Base-by-base conservation (phyloP, 768 basidiomycete genomes). In the Hortiboletus flavorubellus region DNA sequence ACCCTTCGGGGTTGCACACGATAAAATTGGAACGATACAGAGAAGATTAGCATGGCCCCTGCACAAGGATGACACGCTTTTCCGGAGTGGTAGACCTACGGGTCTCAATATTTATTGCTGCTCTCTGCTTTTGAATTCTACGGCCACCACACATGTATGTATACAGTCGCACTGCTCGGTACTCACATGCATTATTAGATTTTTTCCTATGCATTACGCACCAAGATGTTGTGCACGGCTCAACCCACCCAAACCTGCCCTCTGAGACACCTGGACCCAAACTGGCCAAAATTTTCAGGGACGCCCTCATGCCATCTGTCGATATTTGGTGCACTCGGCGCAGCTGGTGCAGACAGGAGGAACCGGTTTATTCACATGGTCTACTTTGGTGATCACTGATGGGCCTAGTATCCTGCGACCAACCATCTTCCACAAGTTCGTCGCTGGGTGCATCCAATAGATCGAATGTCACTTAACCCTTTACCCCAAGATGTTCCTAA, bases 1-100 rank as follows among this genome's bases (percentile, higher is more conserved):
- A 85, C 86, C 85, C 85, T 88, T 87, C 85, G 85, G 86, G 85
- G 89, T 87, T 87, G 85, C 89, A 89, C 87, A 91, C 85, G 87
- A 88, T 89, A 93, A 93, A 91, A 89, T 93, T 93, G 92, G 90
- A 94, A 93, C 91, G 89, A 94, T 95, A 94, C 93, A 93, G 93
- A 96, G 93, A 95, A 95, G 93, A 94, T 96, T 94, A 95, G 93
- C 93, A 96, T 96, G 91, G 94, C 93, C 93, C 94, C 93, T 96
- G 93, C 94, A 96, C 93, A 97, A 96, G 94, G 93, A 96, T 95
- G 93, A 94, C 93, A 95, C 91, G 89, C 89, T 91, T 89, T 88
- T 82, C 86, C 87, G 86, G 88, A 89, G 87, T 89, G 87, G 87
- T 87, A 87, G 72, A 72, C 72, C 70, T 73, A 73, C 71, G 70